These are phyloP conservation scores for Tricholoma flavovirens DNA, from an alignment of 768 basidiomycete species.

Conservation along the genomic window DNA sequence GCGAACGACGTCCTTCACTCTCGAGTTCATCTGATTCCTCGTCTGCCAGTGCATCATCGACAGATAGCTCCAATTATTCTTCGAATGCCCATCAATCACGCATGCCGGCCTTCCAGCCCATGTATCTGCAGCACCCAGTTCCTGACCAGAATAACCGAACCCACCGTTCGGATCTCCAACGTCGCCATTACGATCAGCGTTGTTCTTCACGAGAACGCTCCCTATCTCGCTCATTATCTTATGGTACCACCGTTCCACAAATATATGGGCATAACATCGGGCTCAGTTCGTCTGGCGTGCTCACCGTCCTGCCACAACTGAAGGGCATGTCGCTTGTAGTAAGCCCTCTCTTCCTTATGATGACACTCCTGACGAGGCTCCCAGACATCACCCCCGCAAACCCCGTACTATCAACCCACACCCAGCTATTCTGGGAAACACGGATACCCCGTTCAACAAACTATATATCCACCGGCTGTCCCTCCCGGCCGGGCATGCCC, in stretches of 20 bases:
- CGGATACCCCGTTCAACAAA: neutral
- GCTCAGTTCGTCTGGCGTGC: neutral
- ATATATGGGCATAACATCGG: neutral
- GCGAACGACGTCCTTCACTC: slow-evolving; percentile 1
- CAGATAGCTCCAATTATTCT: neutral
- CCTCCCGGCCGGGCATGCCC: neutral
- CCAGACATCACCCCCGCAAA: neutral
- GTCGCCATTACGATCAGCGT: neutral
- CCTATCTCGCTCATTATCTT: neutral
- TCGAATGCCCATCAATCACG: slow-evolving; percentile 5
- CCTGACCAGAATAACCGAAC: neutral
- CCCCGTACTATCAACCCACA: neutral
- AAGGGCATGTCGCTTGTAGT: neutral
- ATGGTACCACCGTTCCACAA: neutral
- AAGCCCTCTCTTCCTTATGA: neutral
- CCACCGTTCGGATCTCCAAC: slow-evolving; percentile 2
- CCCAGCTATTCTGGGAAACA: neutral
- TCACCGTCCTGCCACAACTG: neutral
- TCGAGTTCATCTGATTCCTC: slow-evolving; percentile 12
- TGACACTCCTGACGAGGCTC: neutral
- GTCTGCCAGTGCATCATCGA: slow-evolving; percentile 1
- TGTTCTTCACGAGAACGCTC: neutral
- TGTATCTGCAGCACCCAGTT: slow-evolving; percentile 6
- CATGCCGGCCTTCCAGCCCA: slow-evolving; percentile 7
- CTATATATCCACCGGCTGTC: neutral